Percentiles rank a stretch among this genome's conserved stretches.
Evolutionary conservation across 352 stramenopile genomes (phyloP).

Genomic region (Discostella stelligera): DNA sequence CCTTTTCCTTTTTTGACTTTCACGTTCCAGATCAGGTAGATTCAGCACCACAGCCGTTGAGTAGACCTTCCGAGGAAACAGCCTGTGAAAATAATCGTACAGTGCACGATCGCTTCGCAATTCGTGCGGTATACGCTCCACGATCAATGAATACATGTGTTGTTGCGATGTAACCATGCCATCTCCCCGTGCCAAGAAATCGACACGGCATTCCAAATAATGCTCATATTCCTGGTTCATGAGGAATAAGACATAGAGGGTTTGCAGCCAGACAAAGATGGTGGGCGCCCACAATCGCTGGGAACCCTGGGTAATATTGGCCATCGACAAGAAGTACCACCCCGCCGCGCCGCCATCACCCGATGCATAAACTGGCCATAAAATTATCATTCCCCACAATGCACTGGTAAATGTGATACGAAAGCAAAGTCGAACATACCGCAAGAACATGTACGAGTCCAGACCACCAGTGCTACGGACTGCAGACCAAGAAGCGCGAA

Average conservation of each 20-base stretch:
- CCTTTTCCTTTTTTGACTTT: slow-evolving; percentile 54
- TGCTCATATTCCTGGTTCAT: slow-evolving; percentile 66
- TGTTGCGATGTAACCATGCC: slow-evolving; percentile 44
- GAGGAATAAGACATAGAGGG: slow-evolving; percentile 61
- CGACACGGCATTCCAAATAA: slow-evolving; percentile 61
- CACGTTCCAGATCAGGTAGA: slow-evolving; percentile 73
- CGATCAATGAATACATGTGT: slow-evolving; percentile 79
- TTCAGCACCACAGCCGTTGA: slow-evolving; percentile 79
- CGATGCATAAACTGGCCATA: slow-evolving; percentile 61
- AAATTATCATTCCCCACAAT: slow-evolving; percentile 78
- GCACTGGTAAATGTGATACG: slow-evolving; percentile 52
- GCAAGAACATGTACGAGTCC: slow-evolving; percentile 83
- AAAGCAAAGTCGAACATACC: slow-evolving; percentile 76
- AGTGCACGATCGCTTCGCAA: slow-evolving; percentile 74
- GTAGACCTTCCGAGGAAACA: slow-evolving; percentile 80
- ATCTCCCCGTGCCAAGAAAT: slow-evolving; percentile 64
- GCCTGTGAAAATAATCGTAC: slow-evolving; percentile 79
- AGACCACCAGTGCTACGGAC: slow-evolving; percentile 68
- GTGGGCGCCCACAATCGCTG: slow-evolving; percentile 68
- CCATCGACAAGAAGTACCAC: slow-evolving; percentile 76
- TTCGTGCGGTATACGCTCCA: slow-evolving; percentile 81
- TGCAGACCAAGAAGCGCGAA: slow-evolving; percentile 61
- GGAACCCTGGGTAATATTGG: slow-evolving; percentile 65
- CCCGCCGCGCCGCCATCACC: slow-evolving; percentile 41
- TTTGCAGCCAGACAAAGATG: slow-evolving; percentile 82